These are phyloP conservation scores for Talaromyces wortmannii DNA, from an alignment of 495 filamentous ascomycete genomes.

Conservation along the genomic window DNA sequence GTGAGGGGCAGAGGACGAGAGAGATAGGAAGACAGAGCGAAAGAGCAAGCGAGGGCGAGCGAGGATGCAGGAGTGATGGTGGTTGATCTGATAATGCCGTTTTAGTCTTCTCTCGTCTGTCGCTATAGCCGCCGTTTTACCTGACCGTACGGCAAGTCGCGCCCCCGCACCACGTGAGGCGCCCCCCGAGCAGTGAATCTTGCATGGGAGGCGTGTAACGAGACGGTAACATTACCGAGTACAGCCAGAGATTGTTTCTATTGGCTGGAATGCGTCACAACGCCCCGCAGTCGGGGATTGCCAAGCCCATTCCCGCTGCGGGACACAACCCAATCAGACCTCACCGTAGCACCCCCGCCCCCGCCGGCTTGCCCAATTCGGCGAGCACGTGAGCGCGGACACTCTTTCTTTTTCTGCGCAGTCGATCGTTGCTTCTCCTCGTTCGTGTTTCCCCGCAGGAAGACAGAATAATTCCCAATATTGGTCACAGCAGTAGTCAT, in stretches of 20 bases:
- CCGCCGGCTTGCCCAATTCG: not conserved
- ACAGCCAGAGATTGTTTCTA: not conserved
- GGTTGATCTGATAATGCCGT: no score
- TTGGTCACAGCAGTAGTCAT: not conserved
- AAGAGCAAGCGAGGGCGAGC: no score
- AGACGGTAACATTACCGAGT: not conserved
- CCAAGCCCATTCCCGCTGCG: not conserved
- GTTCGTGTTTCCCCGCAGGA: no score
- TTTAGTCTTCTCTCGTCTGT: no score
- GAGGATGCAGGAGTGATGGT: no score
- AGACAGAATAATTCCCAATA: no score
- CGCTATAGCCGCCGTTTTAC: no score
- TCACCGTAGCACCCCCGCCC: not conserved
- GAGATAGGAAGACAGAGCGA: no score
- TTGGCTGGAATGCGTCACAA: not conserved
- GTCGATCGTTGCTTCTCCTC: not conserved
- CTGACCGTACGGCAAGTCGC: not conserved
- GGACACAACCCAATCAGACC: no score
- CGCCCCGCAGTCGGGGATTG: not conserved
- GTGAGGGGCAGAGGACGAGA: no score
- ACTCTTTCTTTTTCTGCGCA: not conserved
- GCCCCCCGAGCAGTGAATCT: not conserved
- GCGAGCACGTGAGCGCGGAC: not conserved
- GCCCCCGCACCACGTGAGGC: conserved; percentile 4
- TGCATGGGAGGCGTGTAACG: not conserved